Percentiles rank a stretch among this genome's conserved stretches.
Conservation (phyloP, 169 alveolate species). For the Plasmodium gonderi region DNA sequence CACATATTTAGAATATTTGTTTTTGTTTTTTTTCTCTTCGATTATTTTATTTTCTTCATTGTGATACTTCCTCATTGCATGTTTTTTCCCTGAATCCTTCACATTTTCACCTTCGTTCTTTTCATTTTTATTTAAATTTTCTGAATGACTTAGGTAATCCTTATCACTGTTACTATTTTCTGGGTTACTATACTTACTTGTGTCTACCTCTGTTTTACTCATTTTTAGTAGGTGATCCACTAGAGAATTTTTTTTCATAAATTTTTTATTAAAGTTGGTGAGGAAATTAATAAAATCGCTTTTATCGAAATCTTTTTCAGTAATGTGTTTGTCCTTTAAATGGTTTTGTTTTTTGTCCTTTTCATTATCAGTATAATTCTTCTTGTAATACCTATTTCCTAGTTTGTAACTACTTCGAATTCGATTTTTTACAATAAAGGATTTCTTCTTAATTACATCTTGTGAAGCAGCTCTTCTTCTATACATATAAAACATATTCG, state of each 20-base stretch:
- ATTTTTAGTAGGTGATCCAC: slow-evolving; percentile 47
- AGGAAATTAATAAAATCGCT: slow-evolving; percentile 40
- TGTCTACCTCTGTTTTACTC: not conserved
- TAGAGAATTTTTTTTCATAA: slow-evolving; percentile 55
- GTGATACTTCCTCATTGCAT: not conserved
- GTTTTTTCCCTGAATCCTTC: not conserved
- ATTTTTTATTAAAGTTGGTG: slow-evolving; percentile 53
- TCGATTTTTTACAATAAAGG: slow-evolving; percentile 31
- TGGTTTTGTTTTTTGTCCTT: slow-evolving; percentile 29
- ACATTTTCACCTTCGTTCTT: slow-evolving; percentile 11
- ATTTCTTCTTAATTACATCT: slow-evolving; percentile 32
- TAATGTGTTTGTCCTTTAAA: slow-evolving; percentile 22
- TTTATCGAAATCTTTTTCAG: slow-evolving; percentile 49
- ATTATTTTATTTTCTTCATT: not conserved
- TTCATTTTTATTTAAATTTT: not conserved
- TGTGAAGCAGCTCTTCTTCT: slow-evolving; percentile 75
- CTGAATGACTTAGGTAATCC: not conserved
- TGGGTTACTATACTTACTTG: not conserved
- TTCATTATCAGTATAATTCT: slow-evolving; percentile 72
- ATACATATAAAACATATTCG: slow-evolving; percentile 24
- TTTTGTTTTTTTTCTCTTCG: slow-evolving; percentile 31
- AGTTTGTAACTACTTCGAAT: slow-evolving; percentile 37
- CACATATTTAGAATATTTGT: not conserved
- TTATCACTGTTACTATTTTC: not conserved
- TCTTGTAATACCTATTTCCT: slow-evolving; percentile 55